Evolutionary conservation across 1,284 basidiomycete species (phyloP), one percentile per base, ranked within the genome.

Genomic region (Pseudozyma flocculosa): DNA sequence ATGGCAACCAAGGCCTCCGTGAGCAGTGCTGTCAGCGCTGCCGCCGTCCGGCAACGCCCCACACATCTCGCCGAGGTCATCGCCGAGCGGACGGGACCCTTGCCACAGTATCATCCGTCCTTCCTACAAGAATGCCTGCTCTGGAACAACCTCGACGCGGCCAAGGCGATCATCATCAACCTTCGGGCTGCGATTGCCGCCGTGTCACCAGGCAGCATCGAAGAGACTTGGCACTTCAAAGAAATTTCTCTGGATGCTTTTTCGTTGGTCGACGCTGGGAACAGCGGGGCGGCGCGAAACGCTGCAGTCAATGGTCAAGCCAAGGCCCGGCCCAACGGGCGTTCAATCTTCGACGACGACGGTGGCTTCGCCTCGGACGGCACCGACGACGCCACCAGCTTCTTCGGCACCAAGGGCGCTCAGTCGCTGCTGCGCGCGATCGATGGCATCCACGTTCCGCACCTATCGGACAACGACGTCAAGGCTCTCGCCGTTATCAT

Each of bases 401-500:
- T 26, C 15, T 51, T 61, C 32, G 23, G 54, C 9, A 39, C 17
- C 21, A 53, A 48, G 18, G 26, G 40, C 18, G 48, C 53, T 17
- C 53, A 54, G 23, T 30, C 43, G 11, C 50, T 58, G 5, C 30
- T 48, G 9, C 34, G 15, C 5, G 81, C 81, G 5, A 80, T 95
- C 7, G 86, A 90, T 68, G 80, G 81, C 7, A 72, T 82, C 9
- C 84, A 86, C 8, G 78, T 89, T 9, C 85, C 88, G 0, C 85
- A 88, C 61, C 80, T 95, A 15, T 86, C 87, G 0, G 81, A 82
- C 0, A 85, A 86, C 61, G 92, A 96, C 68, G 86, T 88, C 48
- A 85, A 86, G 0, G 86, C 89, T 60, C 82, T 96, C 2, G 81
- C 87, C 3, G 87, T 88, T 0, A 82, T 95, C 8, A 86, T 92